A percentile compares a stretch with the other conserved stretches of the same genome.
Conservation (phyloP, 768 basidiomycete genomes). For the Psilocybe tampanensis region DNA sequence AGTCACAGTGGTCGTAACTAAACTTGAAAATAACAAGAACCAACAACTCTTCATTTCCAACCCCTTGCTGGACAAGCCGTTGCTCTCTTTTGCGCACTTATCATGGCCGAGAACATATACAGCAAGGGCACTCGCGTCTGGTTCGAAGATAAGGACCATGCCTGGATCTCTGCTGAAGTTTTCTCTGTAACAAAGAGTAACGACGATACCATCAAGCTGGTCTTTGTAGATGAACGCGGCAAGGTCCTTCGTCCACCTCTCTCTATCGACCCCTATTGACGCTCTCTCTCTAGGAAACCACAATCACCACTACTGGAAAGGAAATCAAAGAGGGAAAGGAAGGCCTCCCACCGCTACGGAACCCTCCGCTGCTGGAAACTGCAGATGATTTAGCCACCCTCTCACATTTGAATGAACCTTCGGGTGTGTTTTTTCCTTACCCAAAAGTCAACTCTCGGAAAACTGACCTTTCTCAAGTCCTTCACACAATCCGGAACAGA, state of each 20-base stretch:
- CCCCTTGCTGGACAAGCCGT: slow-evolving; percentile 33
- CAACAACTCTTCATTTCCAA: slow-evolving; percentile 24
- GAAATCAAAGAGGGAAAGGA: slow-evolving; percentile 81
- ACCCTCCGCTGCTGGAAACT: slow-evolving; percentile 94
- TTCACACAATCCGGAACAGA: slow-evolving; percentile 96
- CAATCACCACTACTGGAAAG: slow-evolving; percentile 76
- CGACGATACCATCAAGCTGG: slow-evolving; percentile 79
- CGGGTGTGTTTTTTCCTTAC: slow-evolving; percentile 55
- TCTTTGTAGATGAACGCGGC: slow-evolving; percentile 89
- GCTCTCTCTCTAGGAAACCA: slow-evolving; percentile 60
- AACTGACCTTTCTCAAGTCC: slow-evolving; percentile 51
- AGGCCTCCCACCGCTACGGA: slow-evolving; percentile 88
- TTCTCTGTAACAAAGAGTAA: slow-evolving; percentile 59
- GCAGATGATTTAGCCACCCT: slow-evolving; percentile 98
- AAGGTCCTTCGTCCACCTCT: slow-evolving; percentile 55
- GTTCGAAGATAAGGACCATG: slow-evolving; percentile 94
- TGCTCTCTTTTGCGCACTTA: slow-evolving; percentile 19
- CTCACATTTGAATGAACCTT: slow-evolving; percentile 97
- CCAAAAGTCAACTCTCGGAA: neutral
- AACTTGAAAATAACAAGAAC: slow-evolving; percentile 26
- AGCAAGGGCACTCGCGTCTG: slow-evolving; percentile 88
- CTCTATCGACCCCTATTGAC: slow-evolving; percentile 9
- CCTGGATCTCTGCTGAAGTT: slow-evolving; percentile 93
- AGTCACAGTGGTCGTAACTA: neutral
- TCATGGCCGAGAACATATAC: slow-evolving; percentile 91